Evolutionary conservation across 2,329 filamentous ascomycete genomes (phyloP).

Genomic region (Gaeumannomyces sp.): DNA sequence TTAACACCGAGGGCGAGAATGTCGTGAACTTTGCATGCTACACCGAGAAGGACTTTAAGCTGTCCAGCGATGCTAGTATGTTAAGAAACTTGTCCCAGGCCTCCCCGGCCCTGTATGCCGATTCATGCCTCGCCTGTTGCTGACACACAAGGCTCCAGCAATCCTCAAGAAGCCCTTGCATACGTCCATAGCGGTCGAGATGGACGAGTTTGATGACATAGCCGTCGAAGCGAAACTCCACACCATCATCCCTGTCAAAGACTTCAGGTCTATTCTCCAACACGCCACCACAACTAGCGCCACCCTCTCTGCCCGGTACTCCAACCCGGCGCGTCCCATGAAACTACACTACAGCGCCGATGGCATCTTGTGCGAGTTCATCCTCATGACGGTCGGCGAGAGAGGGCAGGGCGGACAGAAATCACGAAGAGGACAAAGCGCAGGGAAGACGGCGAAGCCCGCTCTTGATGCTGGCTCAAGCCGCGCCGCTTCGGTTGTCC

Average conservation of each 20-base stretch:
- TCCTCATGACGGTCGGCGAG: constrained; percentile 76
- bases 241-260: constrained; percentile 75
- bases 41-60: constrained; percentile 57
- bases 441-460: constrained; percentile 34
- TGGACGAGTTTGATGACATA: constrained; percentile 70
- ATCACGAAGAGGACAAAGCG: constrained; percentile 37
- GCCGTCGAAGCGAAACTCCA: constrained; percentile 69
- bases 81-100: background rate
- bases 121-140: constrained; percentile 4
- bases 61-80: constrained; percentile 7
- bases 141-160: constrained; percentile 32
- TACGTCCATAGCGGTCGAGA: constrained; percentile 71
- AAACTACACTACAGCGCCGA: constrained; percentile 65
- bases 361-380: constrained; percentile 67
- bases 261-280: constrained; percentile 72
- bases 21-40: constrained; percentile 74
- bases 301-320: constrained; percentile 64
- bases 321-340: constrained; percentile 63
- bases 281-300: constrained; percentile 66
- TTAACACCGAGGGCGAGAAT: constrained; percentile 66
- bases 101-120: background rate
- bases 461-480: constrained; percentile 43
- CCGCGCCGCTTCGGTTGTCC: constrained; percentile 29
- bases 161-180: constrained; percentile 74
- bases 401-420: constrained; percentile 33